Percentiles rank a stretch among this genome's conserved stretches.
Evolutionary conservation across 2,329 filamentous ascomycete genomes (phyloP).

Genomic region (Pestalotiopsis sp.): DNA sequence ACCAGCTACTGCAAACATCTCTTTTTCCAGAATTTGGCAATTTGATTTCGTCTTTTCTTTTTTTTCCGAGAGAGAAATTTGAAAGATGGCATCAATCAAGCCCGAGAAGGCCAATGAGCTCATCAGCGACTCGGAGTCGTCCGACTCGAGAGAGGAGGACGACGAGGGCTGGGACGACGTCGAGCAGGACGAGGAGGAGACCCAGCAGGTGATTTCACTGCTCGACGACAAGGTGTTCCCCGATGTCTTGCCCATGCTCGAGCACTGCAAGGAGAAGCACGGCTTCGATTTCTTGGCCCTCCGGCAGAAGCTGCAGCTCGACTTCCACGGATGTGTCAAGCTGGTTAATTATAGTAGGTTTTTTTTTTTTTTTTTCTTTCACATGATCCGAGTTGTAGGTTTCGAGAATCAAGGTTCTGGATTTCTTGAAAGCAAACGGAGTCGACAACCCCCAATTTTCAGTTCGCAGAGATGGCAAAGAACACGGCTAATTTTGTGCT

Average conservation of each 20-base stretch:
- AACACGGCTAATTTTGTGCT: background rate
- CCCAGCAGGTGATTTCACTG: conserved; percentile 63
- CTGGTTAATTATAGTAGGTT: conserved; percentile 66
- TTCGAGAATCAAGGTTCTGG: too few species aligned
- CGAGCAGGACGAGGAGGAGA: conserved; percentile 62
- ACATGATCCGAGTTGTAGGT: background rate
- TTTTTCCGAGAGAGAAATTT: background rate
- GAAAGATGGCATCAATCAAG: conserved; percentile 7
- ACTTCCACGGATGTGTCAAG: conserved; percentile 74
- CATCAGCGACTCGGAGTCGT: conserved; percentile 35
- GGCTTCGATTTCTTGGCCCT: conserved; percentile 66
- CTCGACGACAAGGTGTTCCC: conserved; percentile 67
- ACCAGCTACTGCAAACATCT: background rate
- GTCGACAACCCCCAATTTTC: background rate
- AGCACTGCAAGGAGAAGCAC: conserved; percentile 65
- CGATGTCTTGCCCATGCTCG: conserved; percentile 64
- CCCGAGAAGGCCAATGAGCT: conserved; percentile 17
- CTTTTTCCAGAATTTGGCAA: background rate
- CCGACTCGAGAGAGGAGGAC: conserved; percentile 41
- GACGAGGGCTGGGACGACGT: conserved; percentile 53
- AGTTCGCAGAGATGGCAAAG: background rate
- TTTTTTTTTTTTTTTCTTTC: conserved; percentile 10
- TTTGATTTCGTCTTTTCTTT: background rate
- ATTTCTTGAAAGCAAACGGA: background rate
- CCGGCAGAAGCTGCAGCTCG: conserved; percentile 58